phyloP scores from a whole-genome alignment of 495 filamentous ascomycete species.

The Cudoniella acicularis region DNA sequence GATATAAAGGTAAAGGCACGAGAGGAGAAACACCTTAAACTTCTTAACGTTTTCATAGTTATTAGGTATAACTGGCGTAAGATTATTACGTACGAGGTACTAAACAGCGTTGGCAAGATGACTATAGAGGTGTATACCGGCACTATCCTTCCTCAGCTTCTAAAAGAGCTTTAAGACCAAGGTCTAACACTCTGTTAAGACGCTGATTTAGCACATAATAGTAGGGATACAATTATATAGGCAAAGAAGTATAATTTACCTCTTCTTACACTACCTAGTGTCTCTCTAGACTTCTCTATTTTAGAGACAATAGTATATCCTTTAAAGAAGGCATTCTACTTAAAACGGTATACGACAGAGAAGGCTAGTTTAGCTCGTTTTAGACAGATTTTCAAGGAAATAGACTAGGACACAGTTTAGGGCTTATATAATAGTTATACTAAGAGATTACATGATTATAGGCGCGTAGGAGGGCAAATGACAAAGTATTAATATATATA shows the following conservation, averaged over 20 bases:
- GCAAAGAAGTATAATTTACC: background rate
- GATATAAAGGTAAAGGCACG: slow-evolving; percentile 1
- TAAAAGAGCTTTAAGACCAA: background rate
- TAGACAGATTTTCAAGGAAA: background rate
- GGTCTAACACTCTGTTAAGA: slow-evolving; percentile 5
- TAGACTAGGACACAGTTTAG: background rate
- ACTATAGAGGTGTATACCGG: background rate
- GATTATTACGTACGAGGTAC: background rate
- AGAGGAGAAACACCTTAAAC: slow-evolving; percentile 2
- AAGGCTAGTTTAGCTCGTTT: background rate
- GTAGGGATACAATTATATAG: background rate
- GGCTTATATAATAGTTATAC: background rate
- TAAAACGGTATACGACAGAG: background rate
- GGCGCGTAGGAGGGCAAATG: background rate
- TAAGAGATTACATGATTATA: background rate
- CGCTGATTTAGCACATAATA: background rate
- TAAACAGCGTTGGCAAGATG: slow-evolving; percentile 6
- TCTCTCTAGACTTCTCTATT: slow-evolving; percentile 2
- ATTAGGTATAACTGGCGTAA: slow-evolving; percentile 1
- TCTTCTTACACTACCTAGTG: background rate
- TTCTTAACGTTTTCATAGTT: slow-evolving; percentile 1
- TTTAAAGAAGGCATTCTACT: background rate
- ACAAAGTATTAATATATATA: background rate
- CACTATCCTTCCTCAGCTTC: background rate
- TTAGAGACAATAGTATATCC: background rate